A percentile compares a stretch with the other conserved stretches of the same genome.
phyloP scores from a whole-genome alignment of 2,329 filamentous ascomycete species.

The Pestalotiopsis sp. region DNA sequence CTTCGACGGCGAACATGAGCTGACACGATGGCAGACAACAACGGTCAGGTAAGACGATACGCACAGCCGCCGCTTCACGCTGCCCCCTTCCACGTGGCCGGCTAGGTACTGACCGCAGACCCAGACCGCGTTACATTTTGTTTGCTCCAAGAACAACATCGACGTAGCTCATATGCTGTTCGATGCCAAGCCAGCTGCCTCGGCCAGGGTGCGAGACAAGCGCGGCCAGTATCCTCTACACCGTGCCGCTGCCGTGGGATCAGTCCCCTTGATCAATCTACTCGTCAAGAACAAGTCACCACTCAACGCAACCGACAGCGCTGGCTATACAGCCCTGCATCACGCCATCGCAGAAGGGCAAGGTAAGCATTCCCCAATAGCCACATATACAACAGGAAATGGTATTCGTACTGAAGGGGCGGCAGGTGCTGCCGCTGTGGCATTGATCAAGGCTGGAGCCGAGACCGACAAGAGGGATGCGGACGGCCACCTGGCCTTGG shows the following conservation, averaged over 20 bases:
- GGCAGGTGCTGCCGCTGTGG: slow-evolving; percentile 76
- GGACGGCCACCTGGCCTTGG: slow-evolving; percentile 73
- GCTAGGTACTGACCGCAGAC: not conserved
- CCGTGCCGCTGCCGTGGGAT: slow-evolving; percentile 87
- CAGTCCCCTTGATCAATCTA: slow-evolving; percentile 81
- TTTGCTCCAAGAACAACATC: slow-evolving; percentile 86
- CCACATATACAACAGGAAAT: not conserved
- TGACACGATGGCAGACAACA: slow-evolving; percentile 53
- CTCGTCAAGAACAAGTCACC: slow-evolving; percentile 79
- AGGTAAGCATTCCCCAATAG: slow-evolving; percentile 43
- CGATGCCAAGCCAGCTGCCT: slow-evolving; percentile 68
- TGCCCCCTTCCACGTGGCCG: no score
- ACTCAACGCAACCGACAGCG: slow-evolving; percentile 78
- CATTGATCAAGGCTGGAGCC: slow-evolving; percentile 81
- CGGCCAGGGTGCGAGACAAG: slow-evolving; percentile 78
- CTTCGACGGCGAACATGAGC: not conserved
- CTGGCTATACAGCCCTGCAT: slow-evolving; percentile 87
- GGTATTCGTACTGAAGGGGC: not conserved
- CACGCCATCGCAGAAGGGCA: slow-evolving; percentile 80
- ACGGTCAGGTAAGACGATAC: slow-evolving; percentile 56
- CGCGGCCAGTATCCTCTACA: slow-evolving; percentile 90
- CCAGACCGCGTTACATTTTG: slow-evolving; percentile 87
- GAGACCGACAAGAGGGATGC: slow-evolving; percentile 76
- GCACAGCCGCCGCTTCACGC: not conserved
- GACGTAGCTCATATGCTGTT: slow-evolving; percentile 81